Conservation (phyloP, 305 asterid species). For the Fraxinus velutina region DNA sequence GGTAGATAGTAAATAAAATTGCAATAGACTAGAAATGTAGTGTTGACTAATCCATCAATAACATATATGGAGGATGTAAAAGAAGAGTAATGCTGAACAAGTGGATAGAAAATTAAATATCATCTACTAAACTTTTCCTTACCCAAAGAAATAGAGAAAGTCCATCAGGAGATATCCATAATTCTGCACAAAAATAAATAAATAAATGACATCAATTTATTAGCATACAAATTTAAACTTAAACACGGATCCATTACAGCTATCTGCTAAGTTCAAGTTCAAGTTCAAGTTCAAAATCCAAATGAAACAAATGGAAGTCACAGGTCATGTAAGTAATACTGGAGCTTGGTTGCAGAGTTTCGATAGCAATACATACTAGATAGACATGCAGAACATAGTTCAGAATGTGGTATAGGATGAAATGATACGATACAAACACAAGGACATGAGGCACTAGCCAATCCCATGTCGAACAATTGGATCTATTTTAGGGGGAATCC, state of each 20-base stretch:
- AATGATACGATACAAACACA: slow-evolving; percentile 13
- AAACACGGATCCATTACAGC: slow-evolving; percentile 3
- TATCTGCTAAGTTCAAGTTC: neutral
- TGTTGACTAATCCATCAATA: slow-evolving; percentile 11
- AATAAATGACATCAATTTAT: slow-evolving; percentile 14
- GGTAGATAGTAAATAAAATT: slow-evolving; percentile 18
- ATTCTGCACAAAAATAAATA: slow-evolving; percentile 44
- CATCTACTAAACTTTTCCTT: slow-evolving; percentile 34
- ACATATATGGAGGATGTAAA: neutral
- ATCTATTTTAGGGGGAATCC: neutral
- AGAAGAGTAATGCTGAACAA: slow-evolving; percentile 10
- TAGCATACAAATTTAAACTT: slow-evolving; percentile 21
- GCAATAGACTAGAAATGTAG: slow-evolving; percentile 4
- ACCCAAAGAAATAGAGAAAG: slow-evolving; percentile 97
- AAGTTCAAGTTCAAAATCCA: slow-evolving; percentile 10
- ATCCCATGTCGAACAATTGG: neutral
- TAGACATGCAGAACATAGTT: slow-evolving; percentile 2
- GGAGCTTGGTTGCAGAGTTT: neutral
- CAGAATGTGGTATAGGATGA: neutral
- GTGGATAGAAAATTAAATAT: neutral
- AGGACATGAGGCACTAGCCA: neutral
- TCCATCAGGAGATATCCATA: slow-evolving; percentile 97
- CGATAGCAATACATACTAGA: neutral
- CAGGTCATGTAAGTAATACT: slow-evolving; percentile 6
- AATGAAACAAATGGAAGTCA: slow-evolving; percentile 4